A percentile compares a stretch with the other conserved stretches of the same genome.
Conservation (phyloP, 176 grass and related monocot species). For the Avena insularis region DNA sequence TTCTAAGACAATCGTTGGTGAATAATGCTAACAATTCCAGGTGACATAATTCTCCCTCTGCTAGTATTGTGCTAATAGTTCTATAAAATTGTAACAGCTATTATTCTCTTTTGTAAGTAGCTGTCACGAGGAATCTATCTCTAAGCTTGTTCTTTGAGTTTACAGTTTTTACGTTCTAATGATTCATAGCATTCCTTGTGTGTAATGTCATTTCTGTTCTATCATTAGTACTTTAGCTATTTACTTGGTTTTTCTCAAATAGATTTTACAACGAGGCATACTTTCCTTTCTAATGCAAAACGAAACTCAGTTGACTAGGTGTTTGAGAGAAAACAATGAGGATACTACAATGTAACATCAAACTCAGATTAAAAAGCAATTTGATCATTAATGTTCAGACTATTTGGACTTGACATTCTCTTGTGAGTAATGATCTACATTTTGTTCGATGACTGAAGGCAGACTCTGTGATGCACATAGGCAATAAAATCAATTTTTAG, state of each 20-base stretch:
- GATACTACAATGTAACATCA: background rate
- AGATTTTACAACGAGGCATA: conserved; percentile 3
- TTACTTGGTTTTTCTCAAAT: conserved; percentile 19
- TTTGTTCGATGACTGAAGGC: background rate
- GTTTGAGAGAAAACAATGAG: background rate
- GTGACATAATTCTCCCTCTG: conserved; percentile 42
- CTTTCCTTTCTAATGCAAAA: background rate
- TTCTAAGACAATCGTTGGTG: conserved; percentile 61
- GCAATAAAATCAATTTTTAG: background rate
- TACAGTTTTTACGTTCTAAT: background rate
- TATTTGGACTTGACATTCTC: conserved; percentile 10
- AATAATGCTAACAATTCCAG: conserved; percentile 89
- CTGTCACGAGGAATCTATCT: background rate
- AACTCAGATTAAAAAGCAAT: background rate
- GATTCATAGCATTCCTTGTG: background rate
- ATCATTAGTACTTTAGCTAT: background rate
- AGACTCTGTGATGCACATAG: conserved; percentile 11
- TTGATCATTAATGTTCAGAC: background rate
- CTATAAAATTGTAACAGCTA: conserved; percentile 3
- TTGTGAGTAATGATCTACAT: background rate
- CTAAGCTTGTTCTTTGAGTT: background rate
- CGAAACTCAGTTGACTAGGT: background rate
- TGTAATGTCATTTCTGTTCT: background rate
- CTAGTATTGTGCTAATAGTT: conserved; percentile 35
- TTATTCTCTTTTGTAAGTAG: conserved; percentile 24